Base-by-base conservation (phyloP, 208 protist genomes). In the Phytomonas francai region DNA sequence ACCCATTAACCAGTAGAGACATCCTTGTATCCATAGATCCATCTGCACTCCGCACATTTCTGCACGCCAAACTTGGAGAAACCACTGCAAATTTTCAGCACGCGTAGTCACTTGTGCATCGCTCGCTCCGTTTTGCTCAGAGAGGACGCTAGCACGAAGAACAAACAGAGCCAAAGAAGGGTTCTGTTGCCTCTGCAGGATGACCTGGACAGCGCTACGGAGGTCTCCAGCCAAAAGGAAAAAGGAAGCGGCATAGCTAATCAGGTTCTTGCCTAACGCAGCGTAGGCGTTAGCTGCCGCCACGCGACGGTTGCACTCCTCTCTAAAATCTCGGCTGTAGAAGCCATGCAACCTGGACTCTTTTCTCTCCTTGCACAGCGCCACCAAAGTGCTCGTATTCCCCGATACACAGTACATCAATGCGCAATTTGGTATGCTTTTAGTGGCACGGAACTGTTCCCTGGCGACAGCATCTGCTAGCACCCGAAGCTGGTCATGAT, bases 231-330 rank as follows among this genome's bases (percentile, higher is more conserved):
- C 96, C 14, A 98, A 79, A 22, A 98, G 45, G 65, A 98, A 98
- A 79, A 97, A 98, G 36, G 94, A 91, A 0, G 89, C 88, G 36
- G 89, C 93, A 77, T 97, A 97, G 29, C 81, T 57, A 29, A 82
- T 77, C 70, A 93, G 75, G 62, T 89, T 91, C 73, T 97, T 98
- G 59, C 88, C 77, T 6, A 98, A 76, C 1, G 94, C 85, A 27
- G 84, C 85, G 67, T 89, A 97, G 11, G 92, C 96, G 78, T 98
- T 98, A 16, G 93, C 90, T 2, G 79, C 76, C 30, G 95, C 94
- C 12, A 89, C 90, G 14, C 71, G 65, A 51, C 80, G 83, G 74
- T 95, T 80, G 34, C 81, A 77, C 59, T 75, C 65, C 7, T 86
- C 70, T 16, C 32, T 70, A 66, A 98, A 98, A 76, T 98, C 78